phyloP scores from a whole-genome alignment of 495 filamentous ascomycete species.

The Daldinia loculata region DNA sequence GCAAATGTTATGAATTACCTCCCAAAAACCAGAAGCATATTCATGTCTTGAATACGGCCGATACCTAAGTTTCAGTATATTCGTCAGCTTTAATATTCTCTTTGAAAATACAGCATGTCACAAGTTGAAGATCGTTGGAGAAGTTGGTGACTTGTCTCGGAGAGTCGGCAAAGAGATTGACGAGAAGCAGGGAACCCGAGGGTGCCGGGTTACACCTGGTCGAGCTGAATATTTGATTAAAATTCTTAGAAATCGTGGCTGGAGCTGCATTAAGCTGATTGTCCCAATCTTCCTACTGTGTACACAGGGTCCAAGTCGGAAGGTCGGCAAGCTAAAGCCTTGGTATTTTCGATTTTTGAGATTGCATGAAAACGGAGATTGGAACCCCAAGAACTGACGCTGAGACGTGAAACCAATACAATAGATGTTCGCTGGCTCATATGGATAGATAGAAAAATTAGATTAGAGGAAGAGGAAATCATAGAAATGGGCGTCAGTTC shows the following conservation, averaged over 20 bases:
- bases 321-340: constrained; percentile 23
- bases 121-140: constrained; percentile 12
- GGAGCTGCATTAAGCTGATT: constrained; percentile 19
- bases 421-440: not conserved
- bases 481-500: not conserved
- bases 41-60: not conserved
- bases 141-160: constrained; percentile 23
- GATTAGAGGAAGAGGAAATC: not conserved
- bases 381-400: not conserved
- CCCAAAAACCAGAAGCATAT: no score
- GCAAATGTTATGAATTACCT: not conserved
- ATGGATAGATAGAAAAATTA: not conserved
- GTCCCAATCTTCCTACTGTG: constrained; percentile 9
- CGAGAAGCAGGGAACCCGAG: not conserved
- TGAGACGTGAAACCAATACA: not conserved
- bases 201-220: constrained; percentile 16
- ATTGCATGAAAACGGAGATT: constrained; percentile 25
- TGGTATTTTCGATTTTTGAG: not conserved
- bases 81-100: constrained; percentile 3
- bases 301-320: constrained; percentile 21
- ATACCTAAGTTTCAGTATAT: not conserved
- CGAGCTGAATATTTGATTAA: constrained; percentile 36
- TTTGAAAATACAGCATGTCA: constrained; percentile 4
- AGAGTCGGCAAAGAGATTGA: constrained; percentile 19
- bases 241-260: constrained; percentile 16